phyloP scores from a whole-genome alignment of 768 basidiomycete species.

The Sarcodon aspratus region DNA sequence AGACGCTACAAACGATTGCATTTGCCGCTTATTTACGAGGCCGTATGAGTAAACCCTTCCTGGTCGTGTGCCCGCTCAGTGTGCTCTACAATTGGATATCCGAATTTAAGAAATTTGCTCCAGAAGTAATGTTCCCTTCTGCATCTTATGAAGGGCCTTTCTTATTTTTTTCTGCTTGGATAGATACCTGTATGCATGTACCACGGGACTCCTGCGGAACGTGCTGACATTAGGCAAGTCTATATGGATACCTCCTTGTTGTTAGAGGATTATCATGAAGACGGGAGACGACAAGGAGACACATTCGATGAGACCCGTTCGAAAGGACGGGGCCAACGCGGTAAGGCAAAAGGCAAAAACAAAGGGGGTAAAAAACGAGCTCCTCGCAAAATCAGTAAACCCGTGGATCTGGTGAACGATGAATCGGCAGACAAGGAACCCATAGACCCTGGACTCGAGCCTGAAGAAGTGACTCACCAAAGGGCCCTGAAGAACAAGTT shows the following conservation, averaged over 20 bases:
- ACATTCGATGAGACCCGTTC: conserved; percentile 14
- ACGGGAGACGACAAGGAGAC: conserved; percentile 14
- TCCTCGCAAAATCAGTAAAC: background rate
- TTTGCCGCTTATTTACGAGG: conserved; percentile 87
- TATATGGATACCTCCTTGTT: conserved; percentile 27
- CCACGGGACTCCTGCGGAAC: conserved; percentile 74
- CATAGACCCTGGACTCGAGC: background rate
- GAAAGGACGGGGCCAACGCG: conserved; percentile 8
- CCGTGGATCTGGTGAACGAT: background rate
- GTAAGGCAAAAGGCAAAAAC: conserved; percentile 11
- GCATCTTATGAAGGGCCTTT: background rate
- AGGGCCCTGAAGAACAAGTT: conserved; percentile 30
- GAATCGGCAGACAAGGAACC: background rate
- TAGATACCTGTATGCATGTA: conserved; percentile 87
- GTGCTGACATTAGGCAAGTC: conserved; percentile 65
- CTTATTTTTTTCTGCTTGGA: background rate
- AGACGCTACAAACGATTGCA: conserved; percentile 94
- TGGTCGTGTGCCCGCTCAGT: conserved; percentile 88
- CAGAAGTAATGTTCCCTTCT: conserved; percentile 35
- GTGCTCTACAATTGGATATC: conserved; percentile 87
- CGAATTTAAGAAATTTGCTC: conserved; percentile 81
- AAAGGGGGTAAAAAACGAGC: background rate
- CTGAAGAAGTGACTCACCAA: conserved; percentile 5
- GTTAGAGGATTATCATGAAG: conserved; percentile 14
- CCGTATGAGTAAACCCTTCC: conserved; percentile 60